These are phyloP conservation scores for Priceomyces melissophilus DNA, from an alignment of 805 yeast species.

Conservation along the genomic window DNA sequence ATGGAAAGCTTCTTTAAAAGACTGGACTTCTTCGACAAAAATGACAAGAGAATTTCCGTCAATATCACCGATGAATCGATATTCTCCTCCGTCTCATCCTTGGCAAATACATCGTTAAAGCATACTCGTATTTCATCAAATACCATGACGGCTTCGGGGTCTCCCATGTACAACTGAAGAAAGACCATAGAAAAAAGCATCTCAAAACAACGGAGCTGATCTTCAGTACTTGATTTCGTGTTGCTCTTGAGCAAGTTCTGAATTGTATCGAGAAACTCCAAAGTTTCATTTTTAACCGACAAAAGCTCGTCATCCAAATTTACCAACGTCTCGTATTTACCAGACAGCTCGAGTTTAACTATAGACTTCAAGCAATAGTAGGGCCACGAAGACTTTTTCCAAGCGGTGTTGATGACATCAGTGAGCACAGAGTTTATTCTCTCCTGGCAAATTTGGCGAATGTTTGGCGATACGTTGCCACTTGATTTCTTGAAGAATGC, in stretches of 20 bases:
- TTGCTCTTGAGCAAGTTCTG: conserved; percentile 16
- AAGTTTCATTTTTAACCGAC: conserved; percentile 45
- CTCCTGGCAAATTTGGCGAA: conserved; percentile 49
- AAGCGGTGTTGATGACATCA: conserved; percentile 45
- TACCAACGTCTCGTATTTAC: conserved; percentile 18
- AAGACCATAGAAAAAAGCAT: conserved; percentile 72
- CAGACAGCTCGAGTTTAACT: conserved; percentile 20
- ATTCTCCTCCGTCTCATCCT: conserved; percentile 23
- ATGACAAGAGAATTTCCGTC: conserved; percentile 44
- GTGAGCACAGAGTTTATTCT: conserved; percentile 67
- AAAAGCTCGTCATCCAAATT: conserved; percentile 58
- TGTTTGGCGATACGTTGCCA: conserved; percentile 24
- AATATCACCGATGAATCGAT: conserved; percentile 29
- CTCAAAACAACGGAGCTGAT: conserved; percentile 65
- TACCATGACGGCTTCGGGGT: conserved; percentile 69
- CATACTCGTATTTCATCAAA: conserved; percentile 69
- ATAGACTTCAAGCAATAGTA: conserved; percentile 44
- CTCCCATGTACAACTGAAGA: conserved; percentile 74
- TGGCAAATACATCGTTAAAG: conserved; percentile 42
- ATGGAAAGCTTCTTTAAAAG: conserved; percentile 35
- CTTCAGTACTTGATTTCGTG: conserved; percentile 22
- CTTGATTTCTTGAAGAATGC: conserved; percentile 36
- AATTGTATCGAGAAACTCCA: conserved; percentile 39
- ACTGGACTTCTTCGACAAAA: conserved; percentile 37
- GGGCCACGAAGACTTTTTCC: conserved; percentile 61